These are phyloP conservation scores for Penicillium frequentans DNA, from an alignment of 2,329 filamentous ascomycete genomes.

Conservation along the genomic window DNA sequence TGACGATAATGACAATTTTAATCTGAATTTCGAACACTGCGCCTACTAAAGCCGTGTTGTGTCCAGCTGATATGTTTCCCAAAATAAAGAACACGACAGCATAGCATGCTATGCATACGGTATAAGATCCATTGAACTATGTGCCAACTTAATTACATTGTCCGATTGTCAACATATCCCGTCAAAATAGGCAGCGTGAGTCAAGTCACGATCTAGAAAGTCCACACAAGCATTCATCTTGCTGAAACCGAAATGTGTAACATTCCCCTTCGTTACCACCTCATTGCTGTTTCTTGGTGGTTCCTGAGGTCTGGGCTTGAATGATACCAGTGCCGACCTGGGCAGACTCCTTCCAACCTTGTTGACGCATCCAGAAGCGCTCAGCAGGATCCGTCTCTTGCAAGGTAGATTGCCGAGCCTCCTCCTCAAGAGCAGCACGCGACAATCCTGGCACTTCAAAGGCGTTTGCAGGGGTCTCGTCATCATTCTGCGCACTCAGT, in stretches of 20 bases:
- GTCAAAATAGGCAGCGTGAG: too few species aligned
- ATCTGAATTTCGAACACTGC: too few species aligned
- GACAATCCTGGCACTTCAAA: conserved; percentile 31
- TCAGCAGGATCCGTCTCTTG: conserved; percentile 34
- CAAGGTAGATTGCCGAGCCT: conserved; percentile 37
- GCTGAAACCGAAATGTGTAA: neutral
- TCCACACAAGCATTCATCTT: neutral
- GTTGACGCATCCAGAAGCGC: conserved; percentile 47
- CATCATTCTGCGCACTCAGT: conserved; percentile 20
- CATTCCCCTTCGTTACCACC: neutral
- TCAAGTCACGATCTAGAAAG: too few species aligned
- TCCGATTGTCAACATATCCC: too few species aligned
- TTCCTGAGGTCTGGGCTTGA: conserved; percentile 27
- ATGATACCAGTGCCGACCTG: conserved; percentile 44
- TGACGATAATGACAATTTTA: too few species aligned
- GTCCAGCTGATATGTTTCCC: too few species aligned
- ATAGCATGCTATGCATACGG: too few species aligned
- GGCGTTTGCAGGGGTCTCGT: conserved; percentile 19
- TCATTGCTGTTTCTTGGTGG: conserved; percentile 39
- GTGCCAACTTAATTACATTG: too few species aligned
- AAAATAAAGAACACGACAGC: too few species aligned
- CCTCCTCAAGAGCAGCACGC: conserved; percentile 42
- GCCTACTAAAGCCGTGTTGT: too few species aligned
- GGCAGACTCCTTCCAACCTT: conserved; percentile 44
- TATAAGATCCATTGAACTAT: too few species aligned